Percentiles rank a stretch among this genome's conserved stretches.
Evolutionary conservation across 2,329 filamentous ascomycete species (phyloP).

Genomic region (Neophaeococcomyces mojaviensis): DNA sequence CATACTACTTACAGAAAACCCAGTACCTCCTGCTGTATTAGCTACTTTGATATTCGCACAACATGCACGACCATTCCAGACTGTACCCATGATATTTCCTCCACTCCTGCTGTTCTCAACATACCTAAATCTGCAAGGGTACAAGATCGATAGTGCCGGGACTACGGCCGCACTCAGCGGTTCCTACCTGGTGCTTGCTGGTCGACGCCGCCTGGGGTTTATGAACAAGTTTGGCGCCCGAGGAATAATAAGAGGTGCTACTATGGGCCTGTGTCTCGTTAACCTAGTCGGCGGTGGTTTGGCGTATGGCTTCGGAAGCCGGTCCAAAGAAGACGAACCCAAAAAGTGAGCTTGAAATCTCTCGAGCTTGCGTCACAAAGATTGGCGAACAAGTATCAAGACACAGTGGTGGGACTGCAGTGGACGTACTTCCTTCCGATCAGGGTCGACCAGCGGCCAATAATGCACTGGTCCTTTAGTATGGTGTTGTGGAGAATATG

Average conservation of each 20-base stretch:
- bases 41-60: constrained; percentile 61
- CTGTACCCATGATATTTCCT: constrained; percentile 60
- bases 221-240: constrained; percentile 40
- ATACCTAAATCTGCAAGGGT: constrained; percentile 57
- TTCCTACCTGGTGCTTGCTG: constrained; percentile 56
- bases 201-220: constrained; percentile 45
- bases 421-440: too few species aligned
- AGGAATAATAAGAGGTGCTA: constrained; percentile 38
- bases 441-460: too few species aligned
- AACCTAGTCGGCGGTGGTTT: constrained; percentile 41
- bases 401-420: too few species aligned
- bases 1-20: constrained; percentile 44
- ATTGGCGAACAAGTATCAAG: too few species aligned
- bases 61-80: constrained; percentile 58
- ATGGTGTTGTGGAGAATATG: too few species aligned
- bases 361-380: too few species aligned
- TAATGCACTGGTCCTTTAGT: too few species aligned
- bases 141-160: constrained; percentile 56
- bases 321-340: constrained; percentile 30
- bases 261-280: constrained; percentile 39
- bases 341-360: not conserved
- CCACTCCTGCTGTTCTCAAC: constrained; percentile 58
- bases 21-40: constrained; percentile 57
- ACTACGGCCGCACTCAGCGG: constrained; percentile 59
- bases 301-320: constrained; percentile 39